Conservation (phyloP, 805 yeast genomes). For the Babjeviella inositovora region DNA sequence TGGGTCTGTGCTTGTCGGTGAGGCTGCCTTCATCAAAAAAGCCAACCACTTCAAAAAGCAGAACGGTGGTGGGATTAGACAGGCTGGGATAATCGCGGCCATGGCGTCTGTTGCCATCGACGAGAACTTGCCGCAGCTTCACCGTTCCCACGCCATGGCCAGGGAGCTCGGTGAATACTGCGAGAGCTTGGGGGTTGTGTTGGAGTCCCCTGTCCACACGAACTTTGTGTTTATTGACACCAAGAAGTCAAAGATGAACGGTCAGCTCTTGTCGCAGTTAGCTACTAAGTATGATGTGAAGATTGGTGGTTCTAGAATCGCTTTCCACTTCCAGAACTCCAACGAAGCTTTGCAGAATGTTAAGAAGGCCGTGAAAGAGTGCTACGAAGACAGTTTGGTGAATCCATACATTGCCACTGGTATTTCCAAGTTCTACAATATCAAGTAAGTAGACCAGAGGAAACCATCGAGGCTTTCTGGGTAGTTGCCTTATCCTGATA, state of each 20-base stretch:
- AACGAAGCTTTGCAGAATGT: slow-evolving; percentile 37
- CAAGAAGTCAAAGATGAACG: slow-evolving; percentile 33
- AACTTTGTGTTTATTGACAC: slow-evolving; percentile 71
- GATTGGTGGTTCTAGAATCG: slow-evolving; percentile 58
- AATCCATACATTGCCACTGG: slow-evolving; percentile 21
- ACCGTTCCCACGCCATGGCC: slow-evolving; percentile 32
- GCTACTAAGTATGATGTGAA: slow-evolving; percentile 48
- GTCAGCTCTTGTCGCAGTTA: slow-evolving; percentile 30
- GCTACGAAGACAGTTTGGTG: slow-evolving; percentile 31
- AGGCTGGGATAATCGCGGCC: slow-evolving; percentile 63
- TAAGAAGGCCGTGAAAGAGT: slow-evolving; percentile 40
- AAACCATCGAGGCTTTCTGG: too few species aligned
- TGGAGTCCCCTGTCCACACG: slow-evolving; percentile 69
- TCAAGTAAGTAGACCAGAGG: too few species aligned
- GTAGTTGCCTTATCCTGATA: too few species aligned
- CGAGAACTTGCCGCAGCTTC: slow-evolving; percentile 47
- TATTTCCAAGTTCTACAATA: slow-evolving; percentile 2
- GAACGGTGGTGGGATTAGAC: slow-evolving; percentile 88
- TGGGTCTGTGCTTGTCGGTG: slow-evolving; percentile 77
- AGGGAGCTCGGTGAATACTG: slow-evolving; percentile 38
- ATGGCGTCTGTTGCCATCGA: slow-evolving; percentile 76
- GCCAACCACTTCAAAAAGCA: slow-evolving; percentile 84
- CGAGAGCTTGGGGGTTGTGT: slow-evolving; percentile 28
- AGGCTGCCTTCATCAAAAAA: slow-evolving; percentile 34
- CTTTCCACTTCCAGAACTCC: slow-evolving; percentile 62